Evolutionary conservation across 108 stramenopile species (phyloP).

Genomic region (Skeletonema tropicum): DNA sequence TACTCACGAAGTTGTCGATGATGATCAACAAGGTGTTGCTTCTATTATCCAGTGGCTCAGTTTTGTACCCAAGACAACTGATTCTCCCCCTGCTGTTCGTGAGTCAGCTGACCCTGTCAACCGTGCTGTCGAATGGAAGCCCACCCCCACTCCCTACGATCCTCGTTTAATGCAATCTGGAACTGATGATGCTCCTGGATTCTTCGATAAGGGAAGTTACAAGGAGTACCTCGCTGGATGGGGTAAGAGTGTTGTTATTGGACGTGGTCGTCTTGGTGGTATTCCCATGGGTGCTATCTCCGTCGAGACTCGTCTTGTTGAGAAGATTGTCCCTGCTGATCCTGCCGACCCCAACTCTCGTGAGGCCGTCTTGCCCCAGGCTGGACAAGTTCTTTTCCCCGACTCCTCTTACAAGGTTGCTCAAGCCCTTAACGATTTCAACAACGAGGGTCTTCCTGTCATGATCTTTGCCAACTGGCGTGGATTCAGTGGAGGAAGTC

Average conservation of each 20-base stretch:
- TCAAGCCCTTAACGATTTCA: constrained; percentile 95
- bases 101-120: constrained; percentile 87
- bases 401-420: constrained; percentile 99
- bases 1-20: constrained; percentile 89
- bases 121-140: constrained; percentile 85
- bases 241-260: constrained; percentile 97
- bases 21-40: constrained; percentile 93
- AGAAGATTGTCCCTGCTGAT: constrained; percentile 95
- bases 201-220: constrained; percentile 96
- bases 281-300: constrained; percentile 98
- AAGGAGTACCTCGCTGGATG: constrained; percentile 96
- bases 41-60: constrained; percentile 93
- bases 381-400: constrained; percentile 97
- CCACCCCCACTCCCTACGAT: constrained; percentile 96
- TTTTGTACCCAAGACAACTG: constrained; percentile 92
- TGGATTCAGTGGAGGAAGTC: constrained; percentile 96
- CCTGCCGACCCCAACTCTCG: constrained; percentile 96
- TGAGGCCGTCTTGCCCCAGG: constrained; percentile 95
- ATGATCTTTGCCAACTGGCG: constrained; percentile 99
- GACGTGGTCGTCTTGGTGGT: constrained; percentile 96
- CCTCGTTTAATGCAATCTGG: constrained; percentile 92
- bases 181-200: constrained; percentile 78
- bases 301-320: constrained; percentile 95
- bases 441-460: constrained; percentile 96
- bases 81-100: constrained; percentile 72